Base-by-base conservation (phyloP, 2,329 filamentous ascomycete species). In the Ilyonectria sp. region DNA sequence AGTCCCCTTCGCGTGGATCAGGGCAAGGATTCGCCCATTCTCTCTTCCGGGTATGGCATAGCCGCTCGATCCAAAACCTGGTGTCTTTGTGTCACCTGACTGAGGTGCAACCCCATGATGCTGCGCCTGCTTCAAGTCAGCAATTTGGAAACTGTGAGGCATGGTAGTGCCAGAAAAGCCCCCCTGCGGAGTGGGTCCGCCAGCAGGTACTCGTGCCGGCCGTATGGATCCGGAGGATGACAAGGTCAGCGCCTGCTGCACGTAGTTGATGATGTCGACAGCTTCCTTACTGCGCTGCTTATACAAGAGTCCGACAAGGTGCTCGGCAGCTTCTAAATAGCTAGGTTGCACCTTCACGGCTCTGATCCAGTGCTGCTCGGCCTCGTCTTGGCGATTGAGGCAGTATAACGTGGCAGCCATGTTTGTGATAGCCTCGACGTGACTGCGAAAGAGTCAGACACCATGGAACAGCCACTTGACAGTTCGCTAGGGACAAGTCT, bases 1-100 rank as follows among this genome's bases (percentile, higher is more conserved):
- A 70, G 98, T 98, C n/a, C 95, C 96, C 80, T 98, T 99, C 21
- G 95, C 95, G 81, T 99, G 96, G 46, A 98, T 91, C 17, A 99
- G 86, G n/a, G 94, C 93, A 50, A 99, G 87, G 76, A 99, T 94
- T 67, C 96, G 90, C 9, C 95, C 96, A 78, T 98, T 98, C 73
- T 99, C 96, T 49, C 88, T 90, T 2, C 92, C 94, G 6, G 94
- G 89, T 49, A 99, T 91, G 15, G 90, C 89, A 79, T 97, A 98
- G 17, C 94, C 95, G 79, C 79, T 81, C 17, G 79, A 79, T 21
- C 78, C 80, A 69, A 80, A 81, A 1, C 76, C 77, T 15, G 68
- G 43, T 46, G 66, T 60, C 40, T 69, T 71, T 40, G 37, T n/a
- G 46, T 74, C 74, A 54, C 68, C 76, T 55, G 71, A 46, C 43